Evolutionary conservation across 371 early-diverging fungal genomes (phyloP).

Genomic region (Gilbertella persicaria): DNA sequence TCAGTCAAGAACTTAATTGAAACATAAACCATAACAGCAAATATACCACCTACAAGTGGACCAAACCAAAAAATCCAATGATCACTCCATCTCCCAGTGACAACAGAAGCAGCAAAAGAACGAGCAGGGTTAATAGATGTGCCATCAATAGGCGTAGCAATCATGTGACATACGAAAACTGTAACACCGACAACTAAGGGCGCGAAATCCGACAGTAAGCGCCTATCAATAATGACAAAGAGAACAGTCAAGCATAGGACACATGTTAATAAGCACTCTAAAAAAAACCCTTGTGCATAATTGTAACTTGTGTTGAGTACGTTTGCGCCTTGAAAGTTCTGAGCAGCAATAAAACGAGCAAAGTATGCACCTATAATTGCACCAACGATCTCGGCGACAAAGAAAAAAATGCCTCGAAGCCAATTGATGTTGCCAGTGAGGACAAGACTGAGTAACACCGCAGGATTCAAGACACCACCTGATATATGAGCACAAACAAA

Average conservation of each 20-base stretch:
- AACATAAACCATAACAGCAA: slow-evolving; percentile 19
- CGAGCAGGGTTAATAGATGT: slow-evolving; percentile 68
- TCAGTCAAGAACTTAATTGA: slow-evolving; percentile 6
- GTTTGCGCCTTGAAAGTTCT: slow-evolving; percentile 34
- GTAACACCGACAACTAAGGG: slow-evolving; percentile 53
- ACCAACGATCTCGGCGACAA: slow-evolving; percentile 55
- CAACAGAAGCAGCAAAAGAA: slow-evolving; percentile 58
- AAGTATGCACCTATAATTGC: slow-evolving; percentile 54
- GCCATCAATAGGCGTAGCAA: slow-evolving; percentile 44
- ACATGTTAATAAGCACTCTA: slow-evolving; percentile 51
- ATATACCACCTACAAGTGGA: slow-evolving; percentile 22
- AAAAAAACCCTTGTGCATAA: slow-evolving; percentile 46
- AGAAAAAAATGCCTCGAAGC: slow-evolving; percentile 42
- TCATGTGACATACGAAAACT: slow-evolving; percentile 55
- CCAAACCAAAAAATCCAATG: slow-evolving; percentile 69
- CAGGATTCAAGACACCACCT: slow-evolving; percentile 64
- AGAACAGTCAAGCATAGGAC: slow-evolving; percentile 46
- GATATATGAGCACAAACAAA: slow-evolving; percentile 50
- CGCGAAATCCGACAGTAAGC: slow-evolving; percentile 40
- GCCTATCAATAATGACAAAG: slow-evolving; percentile 51
- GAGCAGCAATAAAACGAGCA: slow-evolving; percentile 39
- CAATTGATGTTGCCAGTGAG: slow-evolving; percentile 44
- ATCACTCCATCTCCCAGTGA: slow-evolving; percentile 45
- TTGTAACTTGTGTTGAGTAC: slow-evolving; percentile 32
- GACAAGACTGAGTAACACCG: slow-evolving; percentile 50